Base-by-base conservation (phyloP, 495 filamentous ascomycete genomes). In the Articulospora tetracladia region DNA sequence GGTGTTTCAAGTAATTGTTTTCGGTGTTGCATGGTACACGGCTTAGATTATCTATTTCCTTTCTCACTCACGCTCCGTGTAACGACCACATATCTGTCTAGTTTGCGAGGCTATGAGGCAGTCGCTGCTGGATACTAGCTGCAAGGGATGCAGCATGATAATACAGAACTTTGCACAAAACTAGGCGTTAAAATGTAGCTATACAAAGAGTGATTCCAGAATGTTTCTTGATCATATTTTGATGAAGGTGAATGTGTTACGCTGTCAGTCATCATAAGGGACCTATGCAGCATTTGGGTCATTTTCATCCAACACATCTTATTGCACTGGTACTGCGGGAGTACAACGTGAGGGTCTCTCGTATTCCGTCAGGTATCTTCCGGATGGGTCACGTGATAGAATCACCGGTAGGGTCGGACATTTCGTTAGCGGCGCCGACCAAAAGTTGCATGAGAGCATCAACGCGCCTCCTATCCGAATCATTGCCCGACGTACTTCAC, bases 21-120 rank as follows among this genome's bases (percentile, higher is more conserved):
- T 59, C 51, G 66, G 66, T 65, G 66, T 68, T 60, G 54, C 57
- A 63, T 68, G 66, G 63, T 65, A 66, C 54, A 66, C 57, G 63
- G 66, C 60, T 65, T 65, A 68, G 66, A 68, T 53, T 44, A 59
- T 62, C 13, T 68, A 48, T 53, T 68, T 68, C 36, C 56, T 60
- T 63, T 61, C 50, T 61, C 54, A 30, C 58, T 44, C 48, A 62
- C 52, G 65, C 61, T 53, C 36, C 41, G 39, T 60, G 53, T 59
- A 49, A 61, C 53, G 65, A 59, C 50, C 49, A 62, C 60, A 65
- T 61, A 64, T 64, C 30, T 62, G 39, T 59, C 57, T 55, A 53
- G 66, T 49, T 53, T 58, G 59, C 62, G 57, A 51, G 44, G 36
- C 54, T 57, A 8, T 56, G 44, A 62, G 36, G 57, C 60, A 53